Base-by-base conservation (phyloP, 1,284 basidiomycete species). In the Coniferiporia sulphurascens region DNA sequence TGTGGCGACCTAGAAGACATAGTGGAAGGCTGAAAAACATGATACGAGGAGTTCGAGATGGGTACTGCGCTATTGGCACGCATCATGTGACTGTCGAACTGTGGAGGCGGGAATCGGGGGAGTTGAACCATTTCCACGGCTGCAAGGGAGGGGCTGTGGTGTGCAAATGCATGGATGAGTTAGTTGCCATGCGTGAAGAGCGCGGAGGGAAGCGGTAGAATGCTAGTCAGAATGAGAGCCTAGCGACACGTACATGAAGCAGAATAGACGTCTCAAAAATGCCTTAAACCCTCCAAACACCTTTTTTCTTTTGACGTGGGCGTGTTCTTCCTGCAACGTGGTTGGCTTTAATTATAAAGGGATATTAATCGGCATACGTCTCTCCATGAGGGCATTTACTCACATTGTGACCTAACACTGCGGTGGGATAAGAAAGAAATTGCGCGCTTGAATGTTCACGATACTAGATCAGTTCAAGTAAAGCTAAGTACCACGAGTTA, bases 241-340 rank as follows among this genome's bases (percentile, higher is more conserved):
- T 3, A 27, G 27, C 5, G 27, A 46, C 13, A 34, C 53, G 35
- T 22, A 55, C 53, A 32, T 45, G 21, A 56, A 19, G 38, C 54
- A 56, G 34, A 56, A 44, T 15, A 56, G 48, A 10, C 54, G 54
- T 19, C 21, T 48, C 17, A 56, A 13, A 34, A 56, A 41, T 27
- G 32, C 36, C 22, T 17, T 17, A 13, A 36, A 35, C 13, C 22
- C 54, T 32, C 32, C 48, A 34, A 48, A 43, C 32, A 48, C 8
- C 19, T 36, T 19, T 13, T 32, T 12, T 17, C 36, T 38, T 34
- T 48, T 34, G 12, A 35, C 7, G n/a, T 4, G 22, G 19, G 27
- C 9, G 6, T 17, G 27, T 15, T n/a, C 50, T 38, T 35, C 19
- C 4, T 35, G 10, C 7, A 15, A n/a, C 8, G 35, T 2, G 27